A percentile compares a stretch with the other conserved stretches of the same genome.
These are phyloP conservation scores for Yamadazyma siamensis DNA, from an alignment of 1,139 yeast species.

Conservation along the genomic window DNA sequence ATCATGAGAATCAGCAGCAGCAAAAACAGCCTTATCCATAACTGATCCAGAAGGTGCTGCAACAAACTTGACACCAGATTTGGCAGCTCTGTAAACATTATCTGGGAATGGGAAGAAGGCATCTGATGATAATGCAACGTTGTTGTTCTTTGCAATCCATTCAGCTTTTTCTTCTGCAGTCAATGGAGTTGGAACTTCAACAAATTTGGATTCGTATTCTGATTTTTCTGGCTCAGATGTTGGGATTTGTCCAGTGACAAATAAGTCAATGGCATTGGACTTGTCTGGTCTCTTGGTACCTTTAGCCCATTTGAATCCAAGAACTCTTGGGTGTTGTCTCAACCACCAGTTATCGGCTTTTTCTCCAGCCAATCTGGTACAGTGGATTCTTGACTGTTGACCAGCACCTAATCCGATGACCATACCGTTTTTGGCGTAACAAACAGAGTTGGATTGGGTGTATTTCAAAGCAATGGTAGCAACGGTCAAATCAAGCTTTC, in stretches of 20 bases:
- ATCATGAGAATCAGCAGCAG: constrained; percentile 88
- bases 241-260: constrained; percentile 88
- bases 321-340: constrained; percentile 94
- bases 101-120: constrained; percentile 99
- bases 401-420: constrained; percentile 98
- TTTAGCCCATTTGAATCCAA: constrained; percentile 94
- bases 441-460: constrained; percentile 97
- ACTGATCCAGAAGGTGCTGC: constrained; percentile 98
- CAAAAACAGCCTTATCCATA: constrained; percentile 94
- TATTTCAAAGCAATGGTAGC: constrained; percentile 96
- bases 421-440: constrained; percentile 99
- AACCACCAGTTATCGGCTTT: constrained; percentile 99
- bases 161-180: constrained; percentile 80
- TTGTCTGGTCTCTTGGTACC: constrained; percentile 98
- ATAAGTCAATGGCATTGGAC: constrained; percentile 95
- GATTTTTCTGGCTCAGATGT: constrained; percentile 86
- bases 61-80: constrained; percentile 91
- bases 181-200: constrained; percentile 75
- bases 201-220: constrained; percentile 89
- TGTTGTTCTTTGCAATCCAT: constrained; percentile 75
- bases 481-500: constrained; percentile 86
- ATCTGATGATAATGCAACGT: constrained; percentile 92
- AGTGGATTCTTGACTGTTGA: constrained; percentile 98
- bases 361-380: constrained; percentile 98
- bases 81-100: constrained; percentile 94